Percentiles rank a stretch among this genome's conserved stretches.
Evolutionary conservation across 306 rosid species (phyloP).

Genomic region (Begonia loranthoides): DNA sequence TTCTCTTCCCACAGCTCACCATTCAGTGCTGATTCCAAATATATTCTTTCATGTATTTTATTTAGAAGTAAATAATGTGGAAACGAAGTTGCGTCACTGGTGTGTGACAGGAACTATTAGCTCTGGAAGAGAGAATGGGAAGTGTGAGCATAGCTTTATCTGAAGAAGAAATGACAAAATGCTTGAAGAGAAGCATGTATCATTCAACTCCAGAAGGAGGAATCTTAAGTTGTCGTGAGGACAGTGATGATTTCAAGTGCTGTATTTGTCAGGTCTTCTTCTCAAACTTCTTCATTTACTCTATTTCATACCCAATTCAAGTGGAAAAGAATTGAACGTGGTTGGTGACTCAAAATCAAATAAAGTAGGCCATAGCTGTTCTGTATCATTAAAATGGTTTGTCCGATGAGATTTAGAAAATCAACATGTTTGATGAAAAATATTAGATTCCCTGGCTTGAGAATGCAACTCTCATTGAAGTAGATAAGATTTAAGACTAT

Average conservation of each 20-base stretch:
- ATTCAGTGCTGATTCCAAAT: not conserved
- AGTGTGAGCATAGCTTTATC: constrained; percentile 82
- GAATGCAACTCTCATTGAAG: too few species aligned
- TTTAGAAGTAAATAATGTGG: not conserved
- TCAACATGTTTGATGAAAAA: too few species aligned
- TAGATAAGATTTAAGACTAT: too few species aligned
- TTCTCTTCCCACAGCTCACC: not conserved
- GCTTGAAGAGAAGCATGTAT: constrained; percentile 47
- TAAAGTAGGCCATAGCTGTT: too few species aligned
- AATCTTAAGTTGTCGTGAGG: constrained; percentile 19
- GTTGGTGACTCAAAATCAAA: too few species aligned
- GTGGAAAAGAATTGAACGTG: too few species aligned
- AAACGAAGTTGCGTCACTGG: not conserved
- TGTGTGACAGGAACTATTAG: constrained; percentile 65
- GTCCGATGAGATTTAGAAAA: too few species aligned
- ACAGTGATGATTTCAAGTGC: constrained; percentile 61
- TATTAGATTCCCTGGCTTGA: too few species aligned
- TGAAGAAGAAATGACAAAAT: constrained; percentile 61
- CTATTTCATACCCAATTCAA: too few species aligned
- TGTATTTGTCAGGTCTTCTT: constrained; percentile 79
- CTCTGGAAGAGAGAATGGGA: constrained; percentile 97
- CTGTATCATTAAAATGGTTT: too few species aligned
- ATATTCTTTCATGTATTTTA: not conserved
- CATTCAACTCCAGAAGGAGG: constrained; percentile 28
- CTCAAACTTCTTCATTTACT: not conserved